Evolutionary conservation across 225 moss, liverwort and hornwort genomes (phyloP).

Genomic region (Neckera pumila): DNA sequence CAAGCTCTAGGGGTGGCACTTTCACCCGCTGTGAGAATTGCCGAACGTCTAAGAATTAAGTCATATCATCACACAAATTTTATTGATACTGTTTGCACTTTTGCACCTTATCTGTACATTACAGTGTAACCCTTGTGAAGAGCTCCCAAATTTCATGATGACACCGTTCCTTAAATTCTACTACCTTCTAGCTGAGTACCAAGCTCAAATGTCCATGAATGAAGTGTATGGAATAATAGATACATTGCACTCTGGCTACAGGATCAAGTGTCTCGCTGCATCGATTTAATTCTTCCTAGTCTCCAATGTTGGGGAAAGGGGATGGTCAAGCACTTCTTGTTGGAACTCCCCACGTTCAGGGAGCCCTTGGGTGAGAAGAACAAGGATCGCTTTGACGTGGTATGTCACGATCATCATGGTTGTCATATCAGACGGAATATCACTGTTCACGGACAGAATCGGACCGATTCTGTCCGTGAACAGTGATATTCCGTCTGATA

Average conservation of each 20-base stretch:
- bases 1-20: not conserved
- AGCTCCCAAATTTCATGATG: not conserved
- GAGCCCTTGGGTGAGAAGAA: not conserved
- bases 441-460: too few relatives aligned
- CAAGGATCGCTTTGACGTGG: not conserved
- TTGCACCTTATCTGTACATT: not conserved
- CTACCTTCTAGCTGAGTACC: not conserved
- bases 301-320: not conserved
- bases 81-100: not conserved
- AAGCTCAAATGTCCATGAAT: not conserved
- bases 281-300: not conserved
- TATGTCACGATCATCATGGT: not conserved
- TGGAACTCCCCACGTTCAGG: not conserved
- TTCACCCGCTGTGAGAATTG: not conserved
- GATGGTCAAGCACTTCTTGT: not conserved
- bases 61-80: not conserved
- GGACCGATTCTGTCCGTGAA: too few relatives aligned
- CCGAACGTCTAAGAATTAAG: not conserved
- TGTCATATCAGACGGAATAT: too few relatives aligned
- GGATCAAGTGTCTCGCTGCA: not conserved
- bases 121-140: not conserved
- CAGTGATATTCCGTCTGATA: too few relatives aligned
- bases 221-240: not conserved
- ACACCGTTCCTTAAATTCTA: not conserved
- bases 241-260: not conserved